Evolutionary conservation across 169 alveolate genomes (phyloP).

Genomic region (Plasmodium fragile): DNA sequence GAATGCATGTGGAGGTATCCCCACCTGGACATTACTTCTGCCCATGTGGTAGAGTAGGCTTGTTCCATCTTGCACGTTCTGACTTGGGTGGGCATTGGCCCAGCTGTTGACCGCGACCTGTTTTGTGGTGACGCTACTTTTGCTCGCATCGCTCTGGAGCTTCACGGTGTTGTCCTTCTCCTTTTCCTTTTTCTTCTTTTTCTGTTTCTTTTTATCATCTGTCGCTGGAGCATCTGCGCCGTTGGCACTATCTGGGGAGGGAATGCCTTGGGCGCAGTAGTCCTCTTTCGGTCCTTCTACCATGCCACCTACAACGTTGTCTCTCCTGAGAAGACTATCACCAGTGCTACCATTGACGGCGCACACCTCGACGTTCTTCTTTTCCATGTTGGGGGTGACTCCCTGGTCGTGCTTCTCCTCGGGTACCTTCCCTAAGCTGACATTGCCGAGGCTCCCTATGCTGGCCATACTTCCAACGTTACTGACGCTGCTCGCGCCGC

Average conservation of each 20-base stretch:
- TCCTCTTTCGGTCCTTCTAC: neutral
- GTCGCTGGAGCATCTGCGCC: neutral
- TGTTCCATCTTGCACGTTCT: neutral
- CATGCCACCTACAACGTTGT: neutral
- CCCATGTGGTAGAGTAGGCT: neutral
- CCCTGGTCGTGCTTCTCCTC: neutral
- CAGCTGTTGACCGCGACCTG: neutral
- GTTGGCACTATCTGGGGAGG: neutral
- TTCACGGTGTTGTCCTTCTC: neutral
- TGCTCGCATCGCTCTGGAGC: neutral
- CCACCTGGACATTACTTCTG: neutral
- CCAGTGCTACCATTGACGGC: neutral
- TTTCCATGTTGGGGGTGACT: neutral
- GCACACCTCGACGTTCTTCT: neutral
- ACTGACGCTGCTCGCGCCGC: no score
- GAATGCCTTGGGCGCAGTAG: neutral
- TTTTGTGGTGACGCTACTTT: neutral
- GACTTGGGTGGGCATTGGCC: neutral
- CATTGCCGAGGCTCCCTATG: neutral
- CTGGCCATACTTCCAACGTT: neutral
- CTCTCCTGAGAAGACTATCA: neutral
- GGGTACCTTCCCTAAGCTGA: neutral
- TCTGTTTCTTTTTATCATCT: constrained; percentile 3
- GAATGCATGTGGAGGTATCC: neutral
- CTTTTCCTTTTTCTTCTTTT: constrained; percentile 1